phyloP scores from a whole-genome alignment of 345 rosid species.

The Physaria fendleri region DNA sequence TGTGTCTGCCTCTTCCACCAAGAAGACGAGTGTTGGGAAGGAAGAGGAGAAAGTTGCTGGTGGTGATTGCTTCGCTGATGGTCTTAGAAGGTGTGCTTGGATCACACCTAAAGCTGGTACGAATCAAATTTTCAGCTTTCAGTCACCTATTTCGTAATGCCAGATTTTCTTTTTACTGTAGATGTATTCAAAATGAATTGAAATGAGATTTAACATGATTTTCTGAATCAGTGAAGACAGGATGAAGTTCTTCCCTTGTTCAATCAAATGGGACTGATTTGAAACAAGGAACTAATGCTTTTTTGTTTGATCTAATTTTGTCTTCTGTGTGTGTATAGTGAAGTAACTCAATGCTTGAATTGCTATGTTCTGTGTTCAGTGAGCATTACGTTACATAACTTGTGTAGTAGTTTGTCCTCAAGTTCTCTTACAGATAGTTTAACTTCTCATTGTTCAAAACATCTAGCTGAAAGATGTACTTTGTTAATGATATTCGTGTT shows the following conservation, averaged over 20 bases:
- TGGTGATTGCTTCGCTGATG: slow-evolving; percentile 36
- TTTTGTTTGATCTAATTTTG: neutral
- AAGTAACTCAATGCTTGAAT: neutral
- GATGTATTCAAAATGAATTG: neutral
- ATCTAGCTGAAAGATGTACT: neutral
- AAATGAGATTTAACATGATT: neutral
- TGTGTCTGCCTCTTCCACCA: slow-evolving; percentile 28
- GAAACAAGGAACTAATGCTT: neutral
- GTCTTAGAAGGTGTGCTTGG: slow-evolving; percentile 69
- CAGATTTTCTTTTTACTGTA: neutral
- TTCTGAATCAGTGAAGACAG: neutral
- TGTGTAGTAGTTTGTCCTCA: neutral
- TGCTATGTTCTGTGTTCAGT: neutral
- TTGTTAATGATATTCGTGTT: neutral
- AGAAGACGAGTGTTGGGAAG: slow-evolving; percentile 35
- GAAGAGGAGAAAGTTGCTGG: slow-evolving; percentile 29
- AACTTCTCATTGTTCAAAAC: neutral
- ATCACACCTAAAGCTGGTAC: slow-evolving; percentile 72
- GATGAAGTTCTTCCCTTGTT: neutral
- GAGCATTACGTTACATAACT: neutral
- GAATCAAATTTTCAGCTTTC: neutral
- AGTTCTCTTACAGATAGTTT: neutral
- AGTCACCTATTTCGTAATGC: neutral
- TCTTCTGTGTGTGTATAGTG: neutral
- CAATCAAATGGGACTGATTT: neutral